These are phyloP conservation scores for Eimeria praecox DNA, from an alignment of 169 alveolate species.

Conservation along the genomic window DNA sequence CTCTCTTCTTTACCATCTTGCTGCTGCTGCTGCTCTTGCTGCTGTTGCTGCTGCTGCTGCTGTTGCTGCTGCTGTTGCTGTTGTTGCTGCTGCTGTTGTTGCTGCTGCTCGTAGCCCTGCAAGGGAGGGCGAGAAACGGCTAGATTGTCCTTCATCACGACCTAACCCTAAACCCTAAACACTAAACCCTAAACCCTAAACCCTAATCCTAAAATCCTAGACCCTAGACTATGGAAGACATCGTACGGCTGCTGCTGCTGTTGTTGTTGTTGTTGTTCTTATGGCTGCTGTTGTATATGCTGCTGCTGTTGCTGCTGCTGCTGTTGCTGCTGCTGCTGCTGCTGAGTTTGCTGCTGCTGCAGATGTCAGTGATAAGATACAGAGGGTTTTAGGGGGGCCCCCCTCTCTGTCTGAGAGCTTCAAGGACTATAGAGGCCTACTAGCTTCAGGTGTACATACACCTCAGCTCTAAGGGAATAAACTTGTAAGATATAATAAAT, in stretches of 20 bases:
- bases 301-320: constrained; percentile 3
- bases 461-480: not conserved
- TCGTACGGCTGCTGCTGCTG: not conserved
- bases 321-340: not conserved
- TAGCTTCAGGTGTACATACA: not conserved
- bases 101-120: constrained; percentile 31
- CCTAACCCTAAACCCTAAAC: constrained; percentile 18
- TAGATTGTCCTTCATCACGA: not conserved
- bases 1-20: not conserved
- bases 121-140: not conserved
- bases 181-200: constrained; percentile 21
- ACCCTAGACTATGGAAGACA: too few species aligned
- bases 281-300: not conserved
- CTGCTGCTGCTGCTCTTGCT: constrained; percentile 29
- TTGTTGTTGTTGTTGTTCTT: not conserved
- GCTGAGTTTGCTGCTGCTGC: too few species aligned
- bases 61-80: constrained; percentile 14
- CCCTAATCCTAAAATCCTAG: not conserved
- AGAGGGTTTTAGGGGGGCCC: too few species aligned
- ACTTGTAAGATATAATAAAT: too few species aligned
- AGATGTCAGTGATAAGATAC: too few species aligned
- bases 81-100: constrained; percentile 10
- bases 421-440: not conserved
- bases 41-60: constrained; percentile 26
- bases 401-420: not conserved